Conservation (phyloP, 805 yeast genomes). For the Metschnikowia kunwiensis region DNA sequence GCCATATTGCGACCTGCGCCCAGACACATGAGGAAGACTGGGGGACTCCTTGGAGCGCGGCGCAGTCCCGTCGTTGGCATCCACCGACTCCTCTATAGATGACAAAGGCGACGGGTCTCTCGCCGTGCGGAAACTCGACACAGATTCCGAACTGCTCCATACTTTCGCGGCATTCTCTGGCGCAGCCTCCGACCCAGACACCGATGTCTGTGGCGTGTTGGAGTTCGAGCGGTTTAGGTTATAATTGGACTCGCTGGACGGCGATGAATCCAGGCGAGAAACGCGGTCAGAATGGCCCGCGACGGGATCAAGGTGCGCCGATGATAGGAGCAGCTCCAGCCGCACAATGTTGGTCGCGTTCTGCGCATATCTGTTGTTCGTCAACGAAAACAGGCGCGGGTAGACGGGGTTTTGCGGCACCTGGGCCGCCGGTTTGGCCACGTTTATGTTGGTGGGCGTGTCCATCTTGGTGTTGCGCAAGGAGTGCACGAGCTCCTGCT, state of each 20-base stretch:
- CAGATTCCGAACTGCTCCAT: slow-evolving; percentile 11
- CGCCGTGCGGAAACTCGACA: slow-evolving; percentile 7
- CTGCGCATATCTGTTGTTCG: slow-evolving; percentile 17
- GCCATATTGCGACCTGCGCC: not conserved
- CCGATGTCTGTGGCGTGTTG: slow-evolving; percentile 34
- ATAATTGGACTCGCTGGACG: slow-evolving; percentile 25
- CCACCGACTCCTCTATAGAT: slow-evolving; percentile 12
- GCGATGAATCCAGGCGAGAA: slow-evolving; percentile 17
- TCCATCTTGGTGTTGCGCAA: slow-evolving; percentile 24
- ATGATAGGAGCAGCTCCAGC: slow-evolving; percentile 13
- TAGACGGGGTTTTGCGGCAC: not conserved
- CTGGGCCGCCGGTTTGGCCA: slow-evolving; percentile 2
- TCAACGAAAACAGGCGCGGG: slow-evolving; percentile 12
- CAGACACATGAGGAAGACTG: no score
- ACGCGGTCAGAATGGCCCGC: slow-evolving; percentile 1
- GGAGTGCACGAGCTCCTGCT: slow-evolving; percentile 22
- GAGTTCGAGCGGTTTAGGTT: slow-evolving; percentile 23
- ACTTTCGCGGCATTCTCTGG: slow-evolving; percentile 8
- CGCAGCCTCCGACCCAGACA: slow-evolving; percentile 17
- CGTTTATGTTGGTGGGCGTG: slow-evolving; percentile 26
- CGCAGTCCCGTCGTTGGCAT: slow-evolving; percentile 1
- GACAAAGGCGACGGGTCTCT: slow-evolving; percentile 11
- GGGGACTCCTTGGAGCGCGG: not conserved
- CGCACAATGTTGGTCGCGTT: slow-evolving; percentile 19
- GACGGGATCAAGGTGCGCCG: not conserved